These are phyloP conservation scores for Ceratocystis colombiana DNA, from an alignment of 2,329 filamentous ascomycete genomes.

Conservation along the genomic window DNA sequence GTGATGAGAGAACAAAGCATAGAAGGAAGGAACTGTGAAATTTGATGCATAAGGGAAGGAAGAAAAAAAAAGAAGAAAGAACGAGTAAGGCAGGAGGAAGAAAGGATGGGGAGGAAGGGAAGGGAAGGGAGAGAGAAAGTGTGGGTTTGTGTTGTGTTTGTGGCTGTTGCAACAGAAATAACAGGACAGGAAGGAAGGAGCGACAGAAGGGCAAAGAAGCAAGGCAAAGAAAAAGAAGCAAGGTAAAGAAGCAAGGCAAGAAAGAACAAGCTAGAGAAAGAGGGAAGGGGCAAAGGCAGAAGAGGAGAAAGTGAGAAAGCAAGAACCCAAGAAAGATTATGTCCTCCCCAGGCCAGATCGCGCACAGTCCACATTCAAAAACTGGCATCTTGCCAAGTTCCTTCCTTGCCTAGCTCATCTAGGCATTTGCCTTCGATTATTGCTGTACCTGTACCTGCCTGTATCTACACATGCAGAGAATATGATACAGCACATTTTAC, in stretches of 20 bases:
- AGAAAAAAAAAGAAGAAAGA: neutral
- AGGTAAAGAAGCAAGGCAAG: neutral
- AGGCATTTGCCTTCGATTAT: too few relatives aligned
- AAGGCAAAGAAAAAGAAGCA: neutral
- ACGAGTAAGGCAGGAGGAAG: neutral
- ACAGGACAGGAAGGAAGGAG: neutral
- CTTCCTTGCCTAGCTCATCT: neutral
- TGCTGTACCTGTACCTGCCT: too few relatives aligned
- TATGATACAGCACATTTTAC: neutral
- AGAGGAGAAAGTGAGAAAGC: neutral
- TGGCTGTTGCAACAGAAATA: neutral
- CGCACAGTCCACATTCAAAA: slow-evolving; percentile 19
- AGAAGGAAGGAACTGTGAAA: slow-evolving; percentile 5
- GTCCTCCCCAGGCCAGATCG: slow-evolving; percentile 10
- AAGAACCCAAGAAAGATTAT: neutral
- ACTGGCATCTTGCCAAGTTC: slow-evolving; percentile 8
- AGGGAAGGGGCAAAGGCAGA: too few relatives aligned
- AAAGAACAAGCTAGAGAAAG: neutral
- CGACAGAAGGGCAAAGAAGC: neutral
- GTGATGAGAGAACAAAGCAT: neutral
- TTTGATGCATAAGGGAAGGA: neutral
- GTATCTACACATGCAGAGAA: neutral
- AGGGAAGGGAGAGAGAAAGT: neutral
- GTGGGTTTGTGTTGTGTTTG: neutral
- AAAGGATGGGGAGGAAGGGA: neutral